Evolutionary conservation across 495 filamentous ascomycete species (phyloP).

Genomic region (Gamarada debralockiae): DNA sequence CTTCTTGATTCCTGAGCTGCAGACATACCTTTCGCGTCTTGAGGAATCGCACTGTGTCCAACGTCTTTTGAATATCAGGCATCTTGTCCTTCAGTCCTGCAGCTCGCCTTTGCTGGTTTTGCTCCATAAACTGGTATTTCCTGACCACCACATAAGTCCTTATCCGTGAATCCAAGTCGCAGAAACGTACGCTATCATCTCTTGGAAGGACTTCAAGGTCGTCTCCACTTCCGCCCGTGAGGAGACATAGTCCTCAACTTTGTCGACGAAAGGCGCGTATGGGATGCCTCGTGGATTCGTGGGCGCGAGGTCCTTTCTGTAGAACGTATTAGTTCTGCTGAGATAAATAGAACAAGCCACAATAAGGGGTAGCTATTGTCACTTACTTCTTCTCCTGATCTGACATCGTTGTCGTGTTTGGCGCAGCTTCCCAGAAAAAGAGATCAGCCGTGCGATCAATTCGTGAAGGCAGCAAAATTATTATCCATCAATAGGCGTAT

Average conservation of each 20-base stretch:
- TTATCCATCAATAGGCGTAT: too few species aligned
- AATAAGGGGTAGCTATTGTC: background rate
- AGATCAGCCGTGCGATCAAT: background rate
- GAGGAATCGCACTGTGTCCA: slow-evolving; percentile 87
- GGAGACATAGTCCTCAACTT: slow-evolving; percentile 91
- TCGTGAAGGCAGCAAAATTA: background rate
- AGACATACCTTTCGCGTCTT: slow-evolving; percentile 57
- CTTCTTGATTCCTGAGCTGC: background rate
- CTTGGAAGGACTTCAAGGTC: slow-evolving; percentile 89
- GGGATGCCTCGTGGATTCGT: slow-evolving; percentile 95
- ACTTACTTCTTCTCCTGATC: slow-evolving; percentile 20
- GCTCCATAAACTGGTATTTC: slow-evolving; percentile 99
- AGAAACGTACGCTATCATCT: slow-evolving; percentile 81
- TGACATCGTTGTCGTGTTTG: slow-evolving; percentile 15
- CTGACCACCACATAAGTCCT: slow-evolving; percentile 35
- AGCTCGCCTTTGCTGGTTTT: slow-evolving; percentile 81
- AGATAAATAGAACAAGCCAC: background rate
- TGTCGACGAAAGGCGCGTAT: slow-evolving; percentile 91
- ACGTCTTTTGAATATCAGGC: slow-evolving; percentile 95
- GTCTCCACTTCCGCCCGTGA: slow-evolving; percentile 82
- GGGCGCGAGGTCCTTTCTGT: slow-evolving; percentile 47
- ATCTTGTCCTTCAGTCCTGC: slow-evolving; percentile 88
- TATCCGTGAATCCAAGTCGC: background rate
- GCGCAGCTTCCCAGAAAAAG: background rate
- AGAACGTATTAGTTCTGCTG: slow-evolving; percentile 1